Base-by-base conservation (phyloP, 2,329 filamentous ascomycete genomes). In the Exophiala aquamarina region DNA sequence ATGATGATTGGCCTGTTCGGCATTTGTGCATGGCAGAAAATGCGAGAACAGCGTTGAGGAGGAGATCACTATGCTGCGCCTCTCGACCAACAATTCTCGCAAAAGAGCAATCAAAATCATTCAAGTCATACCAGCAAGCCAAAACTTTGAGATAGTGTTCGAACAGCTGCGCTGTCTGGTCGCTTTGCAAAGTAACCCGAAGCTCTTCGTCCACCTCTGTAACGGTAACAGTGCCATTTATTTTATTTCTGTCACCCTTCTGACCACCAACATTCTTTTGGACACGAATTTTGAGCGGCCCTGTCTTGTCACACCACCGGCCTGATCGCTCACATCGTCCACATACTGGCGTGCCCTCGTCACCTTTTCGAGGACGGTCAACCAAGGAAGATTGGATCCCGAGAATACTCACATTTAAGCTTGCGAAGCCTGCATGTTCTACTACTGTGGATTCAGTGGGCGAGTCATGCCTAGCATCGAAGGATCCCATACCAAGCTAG, bases 51-150 rank as follows among this genome's bases (percentile, higher is more conserved):
- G 73, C 71, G 36, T 63, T 67, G 54, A 77, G 70, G 2, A 76
- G 60, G 0, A 76, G 59, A 1, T 69, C 58, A 28, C 66, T 69
- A 2, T 68, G 61, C 8, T 74, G 58, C 1, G 73, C 68, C 7
- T 63, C 47, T 4, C 52, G 41, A 0, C 72, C 67, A 0, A 76
- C 65, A 1, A 58, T 32, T 3, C 57, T 63, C 4, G 57, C 61
- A 26, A 76, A 76, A 3, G 60, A 54, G 1, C 56, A 60, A 2
- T 55, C 41, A 1, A 59, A 46, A 45, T 76, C 73, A 36, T 70
- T 72, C 6, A 77, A 64, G 41, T 77, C 72, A 53, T 75, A 76
- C 73, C 73, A 76, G 2, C 61, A 57, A 1, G 73, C 71, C 14
- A 75, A 58, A 1, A 38, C 36, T 17, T 42, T 45, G 28, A 51